phyloP scores from a whole-genome alignment of 2,329 filamentous ascomycete species.

The Huntiella savannae region DNA sequence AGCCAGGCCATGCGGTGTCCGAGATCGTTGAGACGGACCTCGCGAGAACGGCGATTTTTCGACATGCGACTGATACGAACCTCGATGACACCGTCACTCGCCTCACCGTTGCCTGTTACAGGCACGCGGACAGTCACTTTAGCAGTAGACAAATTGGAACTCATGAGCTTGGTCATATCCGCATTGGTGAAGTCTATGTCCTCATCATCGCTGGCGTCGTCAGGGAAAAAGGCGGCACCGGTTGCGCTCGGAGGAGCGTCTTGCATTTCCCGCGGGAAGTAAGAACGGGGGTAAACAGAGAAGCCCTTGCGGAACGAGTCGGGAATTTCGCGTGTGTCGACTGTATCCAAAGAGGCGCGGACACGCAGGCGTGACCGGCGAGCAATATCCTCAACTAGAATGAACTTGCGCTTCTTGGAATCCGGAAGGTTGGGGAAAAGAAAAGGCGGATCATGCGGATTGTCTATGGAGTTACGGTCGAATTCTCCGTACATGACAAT shows the following conservation, averaged over 20 bases:
- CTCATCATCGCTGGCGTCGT: slow-evolving; percentile 38
- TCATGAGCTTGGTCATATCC: no score
- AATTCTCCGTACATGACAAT: neutral
- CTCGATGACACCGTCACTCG: neutral
- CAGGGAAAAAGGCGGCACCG: slow-evolving; percentile 55
- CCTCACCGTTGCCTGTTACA: slow-evolving; percentile 41
- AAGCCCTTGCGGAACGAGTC: slow-evolving; percentile 85
- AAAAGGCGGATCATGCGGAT: slow-evolving; percentile 41
- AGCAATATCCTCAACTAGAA: slow-evolving; percentile 78
- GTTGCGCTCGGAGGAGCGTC: slow-evolving; percentile 59
- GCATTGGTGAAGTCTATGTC: neutral
- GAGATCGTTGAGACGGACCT: slow-evolving; percentile 80
- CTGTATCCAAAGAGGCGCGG: slow-evolving; percentile 77
- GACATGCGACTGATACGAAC: slow-evolving; percentile 59
- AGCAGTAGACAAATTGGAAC: slow-evolving; percentile 9
- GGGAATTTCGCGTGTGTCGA: slow-evolving; percentile 88
- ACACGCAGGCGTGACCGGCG: slow-evolving; percentile 68
- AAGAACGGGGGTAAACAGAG: slow-evolving; percentile 77
- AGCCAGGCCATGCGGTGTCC: slow-evolving; percentile 95
- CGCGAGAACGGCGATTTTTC: slow-evolving; percentile 51
- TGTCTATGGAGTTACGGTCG: slow-evolving; percentile 18
- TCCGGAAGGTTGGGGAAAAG: slow-evolving; percentile 81
- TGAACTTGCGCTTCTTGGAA: slow-evolving; percentile 87
- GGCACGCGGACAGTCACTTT: slow-evolving; percentile 39
- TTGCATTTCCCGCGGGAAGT: slow-evolving; percentile 87